Conservation (phyloP, 495 filamentous ascomycete species). For the Lasiosphaeriaceae sp. region DNA sequence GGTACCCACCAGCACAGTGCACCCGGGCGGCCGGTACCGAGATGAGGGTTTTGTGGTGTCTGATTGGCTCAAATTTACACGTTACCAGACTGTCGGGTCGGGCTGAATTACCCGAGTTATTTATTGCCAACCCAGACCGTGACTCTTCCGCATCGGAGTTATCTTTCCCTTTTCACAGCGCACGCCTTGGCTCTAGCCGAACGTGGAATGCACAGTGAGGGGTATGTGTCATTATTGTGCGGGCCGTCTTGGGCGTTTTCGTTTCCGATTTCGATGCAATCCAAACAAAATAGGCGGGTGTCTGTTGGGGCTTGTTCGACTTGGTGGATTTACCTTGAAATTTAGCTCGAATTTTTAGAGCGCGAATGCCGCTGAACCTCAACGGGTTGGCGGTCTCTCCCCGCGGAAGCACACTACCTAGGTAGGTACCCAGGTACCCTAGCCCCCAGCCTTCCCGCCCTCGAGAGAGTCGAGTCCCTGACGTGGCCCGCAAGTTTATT, state of each 20-base stretch:
- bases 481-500: no score
- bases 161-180: background rate
- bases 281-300: no score
- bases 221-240: no score
- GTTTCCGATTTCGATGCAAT: background rate
- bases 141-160: background rate
- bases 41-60: background rate
- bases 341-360: no score
- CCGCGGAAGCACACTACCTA: background rate
- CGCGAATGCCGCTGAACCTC: no score
- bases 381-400: no score
- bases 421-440: background rate
- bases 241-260: background rate
- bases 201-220: background rate
- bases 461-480: no score
- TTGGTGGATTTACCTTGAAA: no score
- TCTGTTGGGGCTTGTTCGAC: no score
- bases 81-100: constrained; percentile 16
- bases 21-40: constrained; percentile 16
- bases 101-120: constrained; percentile 2
- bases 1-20: constrained; percentile 9
- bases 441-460: background rate
- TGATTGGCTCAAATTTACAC: constrained; percentile 6
- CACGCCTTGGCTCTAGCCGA: background rate
- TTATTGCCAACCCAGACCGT: background rate